Conservation (phyloP, 1,284 basidiomycete genomes). For the Prillingera fragicola region DNA sequence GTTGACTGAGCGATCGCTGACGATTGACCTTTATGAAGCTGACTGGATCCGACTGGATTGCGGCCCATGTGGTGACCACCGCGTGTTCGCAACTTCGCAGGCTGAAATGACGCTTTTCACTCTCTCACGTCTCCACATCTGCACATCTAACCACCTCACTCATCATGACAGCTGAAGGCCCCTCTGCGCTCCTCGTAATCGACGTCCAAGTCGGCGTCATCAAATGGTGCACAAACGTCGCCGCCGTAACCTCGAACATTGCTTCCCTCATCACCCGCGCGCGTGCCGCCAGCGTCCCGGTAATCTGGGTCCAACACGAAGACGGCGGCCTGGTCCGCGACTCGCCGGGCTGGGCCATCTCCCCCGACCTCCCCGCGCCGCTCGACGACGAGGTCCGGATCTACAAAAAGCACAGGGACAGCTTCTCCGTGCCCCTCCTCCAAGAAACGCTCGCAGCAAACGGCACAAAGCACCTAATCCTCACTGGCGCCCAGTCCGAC, state of each 20-base stretch:
- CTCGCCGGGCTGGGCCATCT: neutral
- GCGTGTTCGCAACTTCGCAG: no score
- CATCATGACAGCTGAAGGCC: no score
- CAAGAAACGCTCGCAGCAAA: neutral
- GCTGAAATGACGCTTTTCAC: no score
- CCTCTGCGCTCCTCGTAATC: conserved; percentile 6
- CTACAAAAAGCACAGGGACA: conserved; percentile 2
- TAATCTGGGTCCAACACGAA: conserved; percentile 8
- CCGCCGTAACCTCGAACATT: neutral
- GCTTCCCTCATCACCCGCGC: neutral
- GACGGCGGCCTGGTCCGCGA: neutral
- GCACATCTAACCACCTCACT: no score
- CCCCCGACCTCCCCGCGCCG: neutral
- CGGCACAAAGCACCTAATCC: neutral
- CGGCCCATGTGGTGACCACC: no score
- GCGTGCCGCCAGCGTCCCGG: conserved; percentile 1
- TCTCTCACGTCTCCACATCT: no score
- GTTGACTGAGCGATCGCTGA: no score
- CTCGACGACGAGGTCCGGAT: neutral
- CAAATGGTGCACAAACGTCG: neutral
- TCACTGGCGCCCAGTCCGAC: conserved; percentile 7
- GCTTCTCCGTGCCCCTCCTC: neutral
- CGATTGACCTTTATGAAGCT: no score
- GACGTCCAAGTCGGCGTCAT: conserved; percentile 8
- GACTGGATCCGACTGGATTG: no score